Conservation (phyloP, 352 stramenopile genomes). For the Phytophthora hybrid region DNA sequence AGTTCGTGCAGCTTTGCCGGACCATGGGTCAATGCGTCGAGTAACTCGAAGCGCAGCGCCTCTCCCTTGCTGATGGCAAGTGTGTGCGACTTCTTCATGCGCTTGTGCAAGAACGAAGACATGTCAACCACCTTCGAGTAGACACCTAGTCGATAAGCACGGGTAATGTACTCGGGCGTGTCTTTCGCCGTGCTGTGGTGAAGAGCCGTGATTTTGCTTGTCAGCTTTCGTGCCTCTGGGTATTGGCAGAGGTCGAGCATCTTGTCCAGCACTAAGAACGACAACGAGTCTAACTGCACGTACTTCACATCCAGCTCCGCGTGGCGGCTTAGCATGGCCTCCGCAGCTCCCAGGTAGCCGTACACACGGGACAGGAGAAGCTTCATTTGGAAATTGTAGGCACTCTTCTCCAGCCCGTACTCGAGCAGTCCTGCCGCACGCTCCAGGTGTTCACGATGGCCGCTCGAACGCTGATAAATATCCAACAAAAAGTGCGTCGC, state of each 20-base stretch:
- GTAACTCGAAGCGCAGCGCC: constrained; percentile 61
- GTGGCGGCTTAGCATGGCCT: constrained; percentile 73
- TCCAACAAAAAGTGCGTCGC: constrained; percentile 76
- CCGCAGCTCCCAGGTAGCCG: constrained; percentile 68
- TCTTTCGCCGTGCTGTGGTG: constrained; percentile 68
- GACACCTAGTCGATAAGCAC: constrained; percentile 82
- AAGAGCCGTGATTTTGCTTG: constrained; percentile 56
- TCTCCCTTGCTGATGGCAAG: constrained; percentile 74
- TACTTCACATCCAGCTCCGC: constrained; percentile 88
- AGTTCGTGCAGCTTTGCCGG: constrained; percentile 60
- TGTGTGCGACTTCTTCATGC: constrained; percentile 82
- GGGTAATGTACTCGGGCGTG: constrained; percentile 83
- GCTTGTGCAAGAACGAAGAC: constrained; percentile 76
- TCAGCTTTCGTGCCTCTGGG: constrained; percentile 59
- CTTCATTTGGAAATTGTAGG: constrained; percentile 93
- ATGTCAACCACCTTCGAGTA: constrained; percentile 89
- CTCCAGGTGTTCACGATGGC: constrained; percentile 53
- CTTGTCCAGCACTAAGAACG: constrained; percentile 87
- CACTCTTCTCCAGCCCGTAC: constrained; percentile 78
- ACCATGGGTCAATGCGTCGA: constrained; percentile 54
- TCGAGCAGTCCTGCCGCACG: constrained; percentile 71
- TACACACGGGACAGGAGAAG: constrained; percentile 86
- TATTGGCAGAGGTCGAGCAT: constrained; percentile 72
- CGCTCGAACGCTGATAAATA: constrained; percentile 57
- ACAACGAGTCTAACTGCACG: constrained; percentile 86